Conservation (phyloP, 202 grass and related monocot species). For the Brachypodium distachyon region DNA sequence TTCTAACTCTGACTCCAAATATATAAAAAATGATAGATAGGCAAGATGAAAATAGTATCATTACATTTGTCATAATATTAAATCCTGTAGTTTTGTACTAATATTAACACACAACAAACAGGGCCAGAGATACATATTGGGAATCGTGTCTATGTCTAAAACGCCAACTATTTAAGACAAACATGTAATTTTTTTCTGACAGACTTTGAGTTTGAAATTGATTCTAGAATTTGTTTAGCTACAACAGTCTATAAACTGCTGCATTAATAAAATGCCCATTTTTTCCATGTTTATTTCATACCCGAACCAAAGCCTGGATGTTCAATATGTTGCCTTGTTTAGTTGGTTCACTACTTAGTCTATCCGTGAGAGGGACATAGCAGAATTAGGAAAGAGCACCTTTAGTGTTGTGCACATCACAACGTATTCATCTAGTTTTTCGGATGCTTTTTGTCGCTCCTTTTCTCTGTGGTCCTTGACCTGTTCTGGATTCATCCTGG, state of each 20-base stretch:
- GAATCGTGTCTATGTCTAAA: too few species aligned
- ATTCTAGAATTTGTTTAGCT: background rate
- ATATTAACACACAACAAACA: too few species aligned
- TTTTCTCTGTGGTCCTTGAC: constrained; percentile 32
- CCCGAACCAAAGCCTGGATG: background rate
- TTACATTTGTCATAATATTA: too few species aligned
- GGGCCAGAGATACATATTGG: too few species aligned
- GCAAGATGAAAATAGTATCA: too few species aligned
- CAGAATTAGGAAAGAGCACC: constrained; percentile 13
- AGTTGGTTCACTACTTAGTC: background rate
- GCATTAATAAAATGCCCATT: background rate
- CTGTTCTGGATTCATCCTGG: constrained; percentile 20
- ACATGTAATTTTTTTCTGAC: background rate
- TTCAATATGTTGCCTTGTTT: background rate
- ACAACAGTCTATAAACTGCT: background rate
- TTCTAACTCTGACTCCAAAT: too few species aligned
- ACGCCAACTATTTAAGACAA: too few species aligned
- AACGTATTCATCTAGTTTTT: constrained; percentile 42
- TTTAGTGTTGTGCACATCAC: constrained; percentile 33
- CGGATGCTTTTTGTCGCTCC: constrained; percentile 28
- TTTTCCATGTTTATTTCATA: background rate
- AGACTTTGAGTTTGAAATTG: background rate
- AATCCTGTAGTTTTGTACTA: too few species aligned
- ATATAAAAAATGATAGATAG: too few species aligned
- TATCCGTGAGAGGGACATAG: background rate